Evolutionary conservation across 2,329 filamentous ascomycete genomes (phyloP).

Genomic region (Leptographium flavum): DNA sequence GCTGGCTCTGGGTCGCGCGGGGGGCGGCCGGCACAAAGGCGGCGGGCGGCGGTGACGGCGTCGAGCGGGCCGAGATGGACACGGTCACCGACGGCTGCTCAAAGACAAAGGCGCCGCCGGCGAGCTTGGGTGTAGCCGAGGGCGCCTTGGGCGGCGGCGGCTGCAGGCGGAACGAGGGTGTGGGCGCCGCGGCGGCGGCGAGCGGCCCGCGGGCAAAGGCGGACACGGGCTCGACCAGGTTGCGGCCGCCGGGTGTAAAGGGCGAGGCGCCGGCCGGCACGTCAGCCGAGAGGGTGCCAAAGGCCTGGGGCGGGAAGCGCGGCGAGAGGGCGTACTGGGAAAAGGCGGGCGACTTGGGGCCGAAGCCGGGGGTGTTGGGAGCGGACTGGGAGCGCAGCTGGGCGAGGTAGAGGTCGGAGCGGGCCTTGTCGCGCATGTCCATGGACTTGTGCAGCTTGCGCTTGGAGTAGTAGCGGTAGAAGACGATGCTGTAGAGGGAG

Average conservation of each 20-base stretch:
- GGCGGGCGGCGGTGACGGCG: slow-evolving; percentile 8
- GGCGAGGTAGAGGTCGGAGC: slow-evolving; percentile 87
- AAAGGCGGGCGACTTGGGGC: slow-evolving; percentile 48
- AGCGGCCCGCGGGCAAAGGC: too few relatives aligned
- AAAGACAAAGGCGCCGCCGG: slow-evolving; percentile 54
- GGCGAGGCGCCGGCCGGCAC: slow-evolving; percentile 24
- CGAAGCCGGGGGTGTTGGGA: slow-evolving; percentile 86
- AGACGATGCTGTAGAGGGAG: slow-evolving; percentile 81
- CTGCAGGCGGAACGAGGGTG: slow-evolving; percentile 58
- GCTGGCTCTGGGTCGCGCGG: slow-evolving; percentile 39
- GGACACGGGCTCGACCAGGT: slow-evolving; percentile 48
- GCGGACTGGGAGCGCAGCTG: slow-evolving; percentile 75
- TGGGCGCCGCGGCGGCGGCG: slow-evolving; percentile 30
- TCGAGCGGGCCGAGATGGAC: slow-evolving; percentile 11
- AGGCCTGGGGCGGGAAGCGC: slow-evolving; percentile 43
- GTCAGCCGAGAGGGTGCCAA: slow-evolving; percentile 27
- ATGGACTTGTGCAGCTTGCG: slow-evolving; percentile 91
- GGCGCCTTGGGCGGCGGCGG: slow-evolving; percentile 69
- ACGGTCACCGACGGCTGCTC: slow-evolving; percentile 8
- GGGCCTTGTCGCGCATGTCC: slow-evolving; percentile 85
- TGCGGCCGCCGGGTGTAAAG: slow-evolving; percentile 37
- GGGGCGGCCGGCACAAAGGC: slow-evolving; percentile 18
- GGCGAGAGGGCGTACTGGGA: slow-evolving; percentile 42
- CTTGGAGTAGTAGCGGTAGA: slow-evolving; percentile 97
- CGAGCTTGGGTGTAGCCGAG: slow-evolving; percentile 57